Conservation (phyloP, 192 early-diverging fungal species). For the Pilaira anomala region DNA sequence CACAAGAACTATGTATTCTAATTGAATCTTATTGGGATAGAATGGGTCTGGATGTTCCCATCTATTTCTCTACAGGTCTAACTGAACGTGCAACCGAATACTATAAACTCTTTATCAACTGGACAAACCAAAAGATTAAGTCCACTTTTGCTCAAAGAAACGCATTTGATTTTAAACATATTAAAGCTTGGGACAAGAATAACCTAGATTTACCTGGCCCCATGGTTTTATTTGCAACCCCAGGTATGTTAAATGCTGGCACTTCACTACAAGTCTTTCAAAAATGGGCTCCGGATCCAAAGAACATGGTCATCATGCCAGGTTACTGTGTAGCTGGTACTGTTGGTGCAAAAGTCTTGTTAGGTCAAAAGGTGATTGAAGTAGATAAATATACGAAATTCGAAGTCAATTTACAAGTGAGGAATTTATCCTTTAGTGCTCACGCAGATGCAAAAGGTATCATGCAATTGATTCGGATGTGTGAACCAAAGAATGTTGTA, state of each 20-base stretch:
- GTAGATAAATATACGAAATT: constrained; percentile 74
- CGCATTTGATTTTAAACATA: constrained; percentile 96
- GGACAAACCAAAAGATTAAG: constrained; percentile 98
- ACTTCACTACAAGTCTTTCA: constrained; percentile 92
- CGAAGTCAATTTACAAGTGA: constrained; percentile 86
- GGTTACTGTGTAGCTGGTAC: constrained; percentile 98
- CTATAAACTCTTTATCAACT: constrained; percentile 96
- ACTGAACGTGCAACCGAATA: constrained; percentile 93
- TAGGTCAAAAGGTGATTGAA: constrained; percentile 82
- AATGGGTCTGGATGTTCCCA: constrained; percentile 83
- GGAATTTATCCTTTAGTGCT: constrained; percentile 94
- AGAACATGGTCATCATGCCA: constrained; percentile 97
- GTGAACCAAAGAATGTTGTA: constrained; percentile 84
- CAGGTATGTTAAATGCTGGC: constrained; percentile 98
- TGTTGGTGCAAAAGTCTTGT: constrained; percentile 89
- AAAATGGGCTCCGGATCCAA: constrained; percentile 89
- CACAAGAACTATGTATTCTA: constrained; percentile 96
- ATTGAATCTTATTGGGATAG: constrained; percentile 95
- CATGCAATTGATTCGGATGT: constrained; percentile 90
- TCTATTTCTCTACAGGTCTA: constrained; percentile 94
- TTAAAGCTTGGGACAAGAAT: constrained; percentile 75
- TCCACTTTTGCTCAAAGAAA: constrained; percentile 89
- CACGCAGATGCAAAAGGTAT: constrained; percentile 99
- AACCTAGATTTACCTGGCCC: constrained; percentile 78
- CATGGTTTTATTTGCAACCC: constrained; percentile 95